Base-by-base conservation (phyloP, 2,329 filamentous ascomycete species). In the Fusarium circinatum region DNA sequence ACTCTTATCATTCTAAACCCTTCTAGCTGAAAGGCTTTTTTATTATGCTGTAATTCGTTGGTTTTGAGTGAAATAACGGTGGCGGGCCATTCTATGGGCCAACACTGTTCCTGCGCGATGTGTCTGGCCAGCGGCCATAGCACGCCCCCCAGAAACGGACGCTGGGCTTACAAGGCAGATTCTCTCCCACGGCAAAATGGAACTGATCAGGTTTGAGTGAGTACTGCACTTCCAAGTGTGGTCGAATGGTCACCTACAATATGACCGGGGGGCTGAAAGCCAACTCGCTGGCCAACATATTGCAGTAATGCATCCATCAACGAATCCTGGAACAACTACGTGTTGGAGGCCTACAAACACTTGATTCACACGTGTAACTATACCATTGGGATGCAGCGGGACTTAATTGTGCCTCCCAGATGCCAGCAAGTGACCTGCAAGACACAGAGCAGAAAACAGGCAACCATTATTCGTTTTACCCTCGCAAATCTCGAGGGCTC, bases 181-280 rank as follows among this genome's bases (percentile, higher is more conserved):
- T 49, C 5, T 32, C 0, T 18, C 22, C 28, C 11, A 10, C 22
- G 10, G 30, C 0, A 13, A 30, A 17, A 4, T 1, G 6, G 3
- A 3, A n/a, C 15, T 49, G 3, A 6, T 11, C 30, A 30, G 13
- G 8, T 1, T n/a, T 12, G 2, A 8, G 9, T 18, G 13, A 3
- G 8, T n/a, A 7, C 15, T 24, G 7, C 22, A 10, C 22, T 32
- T 18, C 3, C 28, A 32, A 13, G 5, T 6, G 45, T 13, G 14
- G 17, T 13, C 2, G 7, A n/a, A 49, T 6, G 12, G 26, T 0
- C 22, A 6, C 15, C 47, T 32, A 14, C 15, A 24, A 49, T 3
- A 3, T 24, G 8, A 17, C n/a, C 22, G 12, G 17, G 30, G 14
- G 48, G 48, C 30, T 34, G 30, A 51, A 14, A 34, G 32, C 13